Evolutionary conservation across 148 eudicot species (phyloP), one percentile per base, ranked within the genome.

Genomic region (Hydrangea macrophylla): DNA sequence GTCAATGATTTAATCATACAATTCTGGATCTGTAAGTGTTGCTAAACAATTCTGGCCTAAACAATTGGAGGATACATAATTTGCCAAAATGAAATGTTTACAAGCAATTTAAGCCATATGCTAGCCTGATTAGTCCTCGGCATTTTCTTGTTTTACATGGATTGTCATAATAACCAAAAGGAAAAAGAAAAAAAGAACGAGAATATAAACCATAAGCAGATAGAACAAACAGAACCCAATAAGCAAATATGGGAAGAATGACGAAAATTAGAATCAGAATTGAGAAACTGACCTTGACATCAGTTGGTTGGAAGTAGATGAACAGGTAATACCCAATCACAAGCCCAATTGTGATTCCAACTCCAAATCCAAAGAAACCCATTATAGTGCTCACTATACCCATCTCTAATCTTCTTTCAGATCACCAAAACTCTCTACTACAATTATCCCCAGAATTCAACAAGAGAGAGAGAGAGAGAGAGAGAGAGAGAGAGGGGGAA

Each of bases 301-400:
- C 86, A 74, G 74, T 72, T 12, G 96, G 66, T 62, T 84, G 89
- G 60, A 79, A 58, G 84, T 77, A 90, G 85, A 92, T 78, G 84
- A 92, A 92, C 62, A 87, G 66, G 50, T 74, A 92, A 65, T 92
- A 92, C 40, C 98, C 98, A 65, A 90, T 77, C 15, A 84, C 81
- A 73, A 92, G 80, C 30, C 98, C 98, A 73, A 90, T 24, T 28
- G 73, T 55, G 33, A 82, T 79, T 65, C 98, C 98, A 24, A 90
- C 57, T 74, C 98, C 98, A 86, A 92, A 92, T 80, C 98, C 98
- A 42, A 80, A 74, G 40, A 77, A 59, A 54, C 98, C 89, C 82
- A 86, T 9, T 48, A 90, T 45, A 11, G 89, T 75, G 77, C 92
- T 89, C 56, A 92, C 32, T 27, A 92, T 57, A 68, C 98, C 96